Evolutionary conservation across 139 green algal species (phyloP), one percentile per base, ranked within the genome.

Genomic region (Chlamydomonas sp.): DNA sequence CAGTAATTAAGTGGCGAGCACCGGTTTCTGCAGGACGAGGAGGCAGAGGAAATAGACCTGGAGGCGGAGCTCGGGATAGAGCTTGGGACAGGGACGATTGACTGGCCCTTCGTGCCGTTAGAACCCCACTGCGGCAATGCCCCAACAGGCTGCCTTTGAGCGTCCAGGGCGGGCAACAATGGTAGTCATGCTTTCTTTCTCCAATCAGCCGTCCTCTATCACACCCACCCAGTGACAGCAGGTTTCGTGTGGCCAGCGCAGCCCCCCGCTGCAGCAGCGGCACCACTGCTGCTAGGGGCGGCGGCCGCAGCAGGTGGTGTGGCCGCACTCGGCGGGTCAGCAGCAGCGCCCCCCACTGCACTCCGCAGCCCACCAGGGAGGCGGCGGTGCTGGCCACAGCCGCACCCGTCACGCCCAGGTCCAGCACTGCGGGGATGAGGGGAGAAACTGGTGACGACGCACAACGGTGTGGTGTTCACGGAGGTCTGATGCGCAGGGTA

Each of bases 191-290:
- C 31, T 49, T 49, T 49, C 31, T 49, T 49, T 49, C 31, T 49
- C 77, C 9, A 49, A 16, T 31, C 60, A 58, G 12, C 15, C 77
- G 4, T 72, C 8, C 77, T 12, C 8, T 7, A 58, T 58, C 4
- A 10, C 60, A 63, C 91, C 74, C 80, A 93, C 92, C 93, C 59
- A 95, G 92, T 0, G 91, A 93, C 15, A 95, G 89, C 63, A 95
- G 69, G 67, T 95, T 96, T 17, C 92, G 86, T 8, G 89, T 66
- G 4, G 79, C 83, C 80, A 97, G 88, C 61, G 92, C 78, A 1
- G 69, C 1, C 2, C 91, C 92, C 63, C 88, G 87, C 31, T 90
- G 82, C 57, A 94, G 81, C 57, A 94, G 78, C 0, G 94, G 94
- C 82, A 84, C 7, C 67, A 81, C 77, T 1, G n/a, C 73, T 0